phyloP scores from a whole-genome alignment of 352 stramenopile genomes.

The Phytophthora europaea region DNA sequence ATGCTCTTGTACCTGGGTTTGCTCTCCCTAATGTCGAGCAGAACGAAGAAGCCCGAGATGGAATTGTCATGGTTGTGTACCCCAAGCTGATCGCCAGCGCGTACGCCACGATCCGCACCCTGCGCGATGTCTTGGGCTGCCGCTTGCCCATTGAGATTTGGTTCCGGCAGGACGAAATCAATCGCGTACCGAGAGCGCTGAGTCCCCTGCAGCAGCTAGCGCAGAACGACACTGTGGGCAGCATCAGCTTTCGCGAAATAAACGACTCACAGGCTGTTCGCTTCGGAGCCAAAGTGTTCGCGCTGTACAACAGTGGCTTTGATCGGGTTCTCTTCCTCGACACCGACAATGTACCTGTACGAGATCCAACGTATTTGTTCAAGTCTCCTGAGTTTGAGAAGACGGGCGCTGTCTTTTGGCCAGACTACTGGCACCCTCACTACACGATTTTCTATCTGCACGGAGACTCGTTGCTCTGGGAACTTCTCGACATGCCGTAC shows the following conservation, averaged over 20 bases:
- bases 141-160: conserved; percentile 27
- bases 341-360: conserved; percentile 63
- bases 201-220: conserved; percentile 31
- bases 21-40: conserved; percentile 1
- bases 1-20: background rate
- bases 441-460: conserved; percentile 75
- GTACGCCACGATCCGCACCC: conserved; percentile 23
- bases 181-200: conserved; percentile 14
- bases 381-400: conserved; percentile 43
- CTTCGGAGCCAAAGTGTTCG: conserved; percentile 74
- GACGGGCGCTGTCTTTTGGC: conserved; percentile 66
- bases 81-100: conserved; percentile 23
- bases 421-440: conserved; percentile 65
- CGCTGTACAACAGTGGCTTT: conserved; percentile 60
- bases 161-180: conserved; percentile 30
- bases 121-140: conserved; percentile 26
- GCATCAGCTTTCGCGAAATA: conserved; percentile 51
- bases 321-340: conserved; percentile 60
- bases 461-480: conserved; percentile 58
- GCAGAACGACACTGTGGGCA: conserved; percentile 3
- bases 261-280: conserved; percentile 46
- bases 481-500: conserved; percentile 52
- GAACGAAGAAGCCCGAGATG: conserved; percentile 7
- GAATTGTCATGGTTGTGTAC: conserved; percentile 37
- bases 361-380: conserved; percentile 64